Evolutionary conservation across 352 stramenopile species (phyloP).

Genomic region (Achlya hypogyna): DNA sequence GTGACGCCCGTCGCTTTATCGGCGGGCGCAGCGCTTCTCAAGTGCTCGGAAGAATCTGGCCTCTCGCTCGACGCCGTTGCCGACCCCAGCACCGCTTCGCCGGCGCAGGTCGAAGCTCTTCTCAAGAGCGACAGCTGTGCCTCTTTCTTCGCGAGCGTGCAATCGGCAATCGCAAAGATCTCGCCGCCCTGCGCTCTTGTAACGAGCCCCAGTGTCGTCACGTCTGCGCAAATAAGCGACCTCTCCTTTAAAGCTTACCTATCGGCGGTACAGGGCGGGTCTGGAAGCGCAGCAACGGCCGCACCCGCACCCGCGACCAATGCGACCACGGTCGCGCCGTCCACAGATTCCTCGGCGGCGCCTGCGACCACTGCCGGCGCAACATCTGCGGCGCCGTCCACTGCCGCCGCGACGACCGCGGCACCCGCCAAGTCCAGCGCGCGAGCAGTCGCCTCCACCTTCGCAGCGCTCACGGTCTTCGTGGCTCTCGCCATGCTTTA

Average conservation of each 20-base stretch:
- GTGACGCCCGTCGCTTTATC: neutral
- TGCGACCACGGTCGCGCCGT: too few species aligned
- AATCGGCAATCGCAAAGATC: neutral
- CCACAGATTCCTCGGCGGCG: too few species aligned
- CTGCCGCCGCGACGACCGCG: too few species aligned
- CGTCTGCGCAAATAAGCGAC: neutral
- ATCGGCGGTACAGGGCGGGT: neutral
- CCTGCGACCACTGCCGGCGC: too few species aligned
- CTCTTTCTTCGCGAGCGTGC: neutral
- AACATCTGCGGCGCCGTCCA: too few species aligned
- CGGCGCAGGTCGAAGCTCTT: neutral
- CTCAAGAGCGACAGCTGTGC: neutral
- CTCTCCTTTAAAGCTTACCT: neutral
- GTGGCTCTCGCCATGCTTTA: too few species aligned
- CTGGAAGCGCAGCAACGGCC: too few species aligned
- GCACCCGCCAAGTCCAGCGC: too few species aligned
- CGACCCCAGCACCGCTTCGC: neutral
- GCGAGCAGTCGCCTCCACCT: too few species aligned
- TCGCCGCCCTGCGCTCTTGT: neutral
- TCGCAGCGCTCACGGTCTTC: too few species aligned
- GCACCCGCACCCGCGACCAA: too few species aligned
- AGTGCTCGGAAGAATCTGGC: neutral
- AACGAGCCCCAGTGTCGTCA: neutral
- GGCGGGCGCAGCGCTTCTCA: neutral
- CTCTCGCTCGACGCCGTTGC: neutral